A percentile compares a stretch with the other conserved stretches of the same genome.
These are phyloP conservation scores for Phytophthora multivora DNA, from an alignment of 352 stramenopile genomes.

Conservation along the genomic window DNA sequence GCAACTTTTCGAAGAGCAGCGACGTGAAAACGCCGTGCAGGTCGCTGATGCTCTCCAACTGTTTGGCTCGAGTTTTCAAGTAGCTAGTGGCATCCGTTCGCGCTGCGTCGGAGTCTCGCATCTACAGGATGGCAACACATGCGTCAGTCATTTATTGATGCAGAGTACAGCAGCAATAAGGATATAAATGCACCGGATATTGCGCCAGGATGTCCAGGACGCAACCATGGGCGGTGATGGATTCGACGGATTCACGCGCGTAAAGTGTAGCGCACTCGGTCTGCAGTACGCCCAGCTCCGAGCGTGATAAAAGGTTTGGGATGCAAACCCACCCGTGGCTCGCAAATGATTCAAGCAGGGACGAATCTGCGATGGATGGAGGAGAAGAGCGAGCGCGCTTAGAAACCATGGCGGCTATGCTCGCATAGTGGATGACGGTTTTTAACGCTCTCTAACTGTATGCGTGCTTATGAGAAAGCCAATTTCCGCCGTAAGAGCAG, in stretches of 20 bases:
- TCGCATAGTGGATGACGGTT: too few relatives aligned
- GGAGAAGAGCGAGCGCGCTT: constrained; percentile 7
- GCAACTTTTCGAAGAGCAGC: constrained; percentile 55
- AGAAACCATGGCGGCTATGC: constrained; percentile 3
- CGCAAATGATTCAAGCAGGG: constrained; percentile 14
- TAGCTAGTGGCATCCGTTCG: constrained; percentile 36
- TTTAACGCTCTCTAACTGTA: too few relatives aligned
- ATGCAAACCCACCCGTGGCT: constrained; percentile 30
- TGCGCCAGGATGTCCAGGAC: constrained; percentile 68
- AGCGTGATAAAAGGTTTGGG: constrained; percentile 36
- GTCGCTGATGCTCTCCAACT: constrained; percentile 24
- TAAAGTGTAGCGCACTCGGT: constrained; percentile 37
- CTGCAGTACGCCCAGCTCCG: constrained; percentile 46
- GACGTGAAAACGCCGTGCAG: constrained; percentile 15
- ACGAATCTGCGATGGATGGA: not conserved
- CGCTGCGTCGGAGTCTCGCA: constrained; percentile 38
- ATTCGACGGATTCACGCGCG: constrained; percentile 16
- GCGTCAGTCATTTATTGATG: not conserved
- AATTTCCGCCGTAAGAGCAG: too few relatives aligned
- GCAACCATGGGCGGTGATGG: constrained; percentile 42
- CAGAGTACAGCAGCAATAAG: not conserved
- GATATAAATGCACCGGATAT: constrained; percentile 41
- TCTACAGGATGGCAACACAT: constrained; percentile 21
- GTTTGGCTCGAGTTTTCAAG: constrained; percentile 28
- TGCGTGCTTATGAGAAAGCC: too few relatives aligned